Conservation (phyloP, 2,329 filamentous ascomycete genomes). For the Colletotrichum spaethianum region DNA sequence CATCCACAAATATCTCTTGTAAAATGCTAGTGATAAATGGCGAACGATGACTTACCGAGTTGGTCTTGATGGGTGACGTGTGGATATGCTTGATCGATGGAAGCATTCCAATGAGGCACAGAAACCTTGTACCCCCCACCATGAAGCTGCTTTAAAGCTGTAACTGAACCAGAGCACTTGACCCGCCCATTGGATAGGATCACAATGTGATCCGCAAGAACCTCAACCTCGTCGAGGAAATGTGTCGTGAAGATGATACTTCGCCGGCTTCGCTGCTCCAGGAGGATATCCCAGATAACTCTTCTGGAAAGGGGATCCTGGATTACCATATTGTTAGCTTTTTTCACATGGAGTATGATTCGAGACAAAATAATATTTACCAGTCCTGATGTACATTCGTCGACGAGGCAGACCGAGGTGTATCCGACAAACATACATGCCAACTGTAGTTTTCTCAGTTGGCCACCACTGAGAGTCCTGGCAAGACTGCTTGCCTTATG, state of each 20-base stretch:
- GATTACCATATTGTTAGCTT: neutral
- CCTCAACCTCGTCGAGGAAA: constrained; percentile 79
- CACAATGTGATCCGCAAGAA: constrained; percentile 77
- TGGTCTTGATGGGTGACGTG: neutral
- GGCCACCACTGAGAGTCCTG: constrained; percentile 75
- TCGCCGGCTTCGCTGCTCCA: constrained; percentile 72
- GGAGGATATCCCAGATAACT: constrained; percentile 79
- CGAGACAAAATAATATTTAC: neutral
- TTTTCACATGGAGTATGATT: neutral
- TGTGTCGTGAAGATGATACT: constrained; percentile 79
- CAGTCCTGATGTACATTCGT: constrained; percentile 78
- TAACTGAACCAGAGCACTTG: constrained; percentile 57
- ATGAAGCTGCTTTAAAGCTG: constrained; percentile 69
- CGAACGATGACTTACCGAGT: neutral
- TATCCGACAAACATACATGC: constrained; percentile 81
- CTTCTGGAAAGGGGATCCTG: constrained; percentile 72
- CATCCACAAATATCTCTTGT: neutral
- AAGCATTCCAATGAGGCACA: constrained; percentile 41
- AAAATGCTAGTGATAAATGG: neutral
- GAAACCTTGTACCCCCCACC: constrained; percentile 76
- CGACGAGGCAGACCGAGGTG: constrained; percentile 76
- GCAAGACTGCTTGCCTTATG: constrained; percentile 69
- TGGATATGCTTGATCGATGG: neutral
- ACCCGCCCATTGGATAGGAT: constrained; percentile 73
- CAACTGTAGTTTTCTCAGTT: constrained; percentile 79